Percentiles rank a stretch among this genome's conserved stretches.
phyloP scores from a whole-genome alignment of 2,329 filamentous ascomycete genomes.

The Microcera coccophila region DNA sequence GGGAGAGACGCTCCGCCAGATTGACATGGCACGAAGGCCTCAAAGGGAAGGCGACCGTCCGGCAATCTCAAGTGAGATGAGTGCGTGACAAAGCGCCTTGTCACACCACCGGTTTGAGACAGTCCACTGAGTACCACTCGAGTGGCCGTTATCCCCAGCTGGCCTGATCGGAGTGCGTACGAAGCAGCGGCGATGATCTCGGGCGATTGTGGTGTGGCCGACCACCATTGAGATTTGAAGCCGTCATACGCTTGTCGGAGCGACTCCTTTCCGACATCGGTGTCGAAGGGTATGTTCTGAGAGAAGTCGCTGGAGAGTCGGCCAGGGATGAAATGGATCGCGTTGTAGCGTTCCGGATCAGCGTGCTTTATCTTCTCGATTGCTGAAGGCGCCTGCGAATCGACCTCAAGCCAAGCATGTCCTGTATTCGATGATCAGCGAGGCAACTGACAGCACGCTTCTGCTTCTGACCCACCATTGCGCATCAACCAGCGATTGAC shows the following conservation, averaged over 20 bases:
- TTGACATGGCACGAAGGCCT: constrained; percentile 15
- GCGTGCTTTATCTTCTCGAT: constrained; percentile 14
- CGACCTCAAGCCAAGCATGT: constrained; percentile 18
- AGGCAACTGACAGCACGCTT: neutral
- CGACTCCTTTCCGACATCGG: constrained; percentile 10
- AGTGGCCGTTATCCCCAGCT: constrained; percentile 7
- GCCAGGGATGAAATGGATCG: constrained; percentile 13
- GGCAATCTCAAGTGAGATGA: constrained; percentile 13
- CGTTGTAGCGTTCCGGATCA: constrained; percentile 12
- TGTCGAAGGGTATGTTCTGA: constrained; percentile 11
- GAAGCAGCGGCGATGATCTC: constrained; percentile 14
- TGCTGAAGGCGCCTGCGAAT: constrained; percentile 15
- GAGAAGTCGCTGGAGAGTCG: constrained; percentile 9
- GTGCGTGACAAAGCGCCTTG: constrained; percentile 9
- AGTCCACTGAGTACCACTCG: constrained; percentile 12
- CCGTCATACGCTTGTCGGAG: constrained; percentile 8
- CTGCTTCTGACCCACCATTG: constrained; percentile 7
- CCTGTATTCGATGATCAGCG: constrained; percentile 3
- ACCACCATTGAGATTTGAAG: constrained; percentile 18
- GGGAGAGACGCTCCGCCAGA: constrained; percentile 13
- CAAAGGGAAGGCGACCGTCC: constrained; percentile 11
- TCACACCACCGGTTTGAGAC: constrained; percentile 15
- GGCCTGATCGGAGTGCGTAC: constrained; percentile 8
- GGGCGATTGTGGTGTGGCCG: constrained; percentile 13
- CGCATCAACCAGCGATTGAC: constrained; percentile 18